phyloP scores from a whole-genome alignment of 306 rosid species.

The Gillenia trifoliata region DNA sequence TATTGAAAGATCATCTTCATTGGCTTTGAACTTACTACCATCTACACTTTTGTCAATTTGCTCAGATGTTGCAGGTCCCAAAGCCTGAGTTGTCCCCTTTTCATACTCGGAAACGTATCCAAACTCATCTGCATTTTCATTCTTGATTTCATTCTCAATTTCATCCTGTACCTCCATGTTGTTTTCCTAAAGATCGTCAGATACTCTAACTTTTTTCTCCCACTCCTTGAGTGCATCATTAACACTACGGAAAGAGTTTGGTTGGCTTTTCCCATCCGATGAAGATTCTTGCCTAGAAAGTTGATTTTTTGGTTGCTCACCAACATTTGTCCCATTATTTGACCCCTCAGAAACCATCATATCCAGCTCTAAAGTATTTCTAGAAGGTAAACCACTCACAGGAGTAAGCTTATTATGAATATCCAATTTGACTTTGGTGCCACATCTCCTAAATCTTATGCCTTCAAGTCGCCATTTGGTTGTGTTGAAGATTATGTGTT shows the following conservation, averaged over 20 bases:
- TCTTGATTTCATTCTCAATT: constrained; percentile 24
- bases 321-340: constrained; percentile 47
- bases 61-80: constrained; percentile 86
- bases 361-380: constrained; percentile 52
- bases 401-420: constrained; percentile 41
- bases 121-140: constrained; percentile 75
- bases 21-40: constrained; percentile 29
- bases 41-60: constrained; percentile 57
- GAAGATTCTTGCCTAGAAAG: constrained; percentile 37
- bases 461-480: constrained; percentile 41
- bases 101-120: constrained; percentile 75
- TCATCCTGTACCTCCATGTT: constrained; percentile 39
- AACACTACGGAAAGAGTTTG: constrained; percentile 71
- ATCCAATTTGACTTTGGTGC: constrained; percentile 44
- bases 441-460: constrained; percentile 35
- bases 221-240: constrained; percentile 70
- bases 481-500: constrained; percentile 42
- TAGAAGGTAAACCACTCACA: constrained; percentile 54
- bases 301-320: constrained; percentile 38
- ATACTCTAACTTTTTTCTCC: constrained; percentile 66
- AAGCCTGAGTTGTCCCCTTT: constrained; percentile 77
- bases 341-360: constrained; percentile 48
- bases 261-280: constrained; percentile 42
- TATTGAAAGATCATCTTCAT: constrained; percentile 31
- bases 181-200: constrained; percentile 56